A percentile compares a stretch with the other conserved stretches of the same genome.
Evolutionary conservation across 257 asterid species (phyloP).

Genomic region (Linaria vulgaris): DNA sequence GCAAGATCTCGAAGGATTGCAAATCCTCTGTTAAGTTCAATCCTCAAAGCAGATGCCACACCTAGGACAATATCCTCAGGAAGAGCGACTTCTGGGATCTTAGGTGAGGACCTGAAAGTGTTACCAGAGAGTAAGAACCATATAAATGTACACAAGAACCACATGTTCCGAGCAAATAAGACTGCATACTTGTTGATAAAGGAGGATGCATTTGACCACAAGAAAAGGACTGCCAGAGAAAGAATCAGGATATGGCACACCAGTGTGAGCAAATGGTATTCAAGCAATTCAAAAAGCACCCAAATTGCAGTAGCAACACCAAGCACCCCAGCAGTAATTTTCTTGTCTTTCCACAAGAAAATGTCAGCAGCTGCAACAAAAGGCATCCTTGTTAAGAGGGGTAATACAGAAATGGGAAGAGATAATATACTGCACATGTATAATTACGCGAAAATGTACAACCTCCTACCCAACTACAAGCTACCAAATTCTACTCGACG

Average conservation of each 20-base stretch:
- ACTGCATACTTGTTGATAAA: constrained; percentile 71
- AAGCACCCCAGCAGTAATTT: constrained; percentile 68
- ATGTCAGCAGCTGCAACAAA: constrained; percentile 78
- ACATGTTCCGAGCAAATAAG: neutral
- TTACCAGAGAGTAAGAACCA: constrained; percentile 15
- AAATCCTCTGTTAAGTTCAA: constrained; percentile 66
- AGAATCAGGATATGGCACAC: constrained; percentile 80
- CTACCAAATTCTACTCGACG: too few relatives aligned
- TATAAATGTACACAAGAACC: neutral
- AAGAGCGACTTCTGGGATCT: constrained; percentile 64
- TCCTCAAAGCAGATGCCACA: constrained; percentile 77
- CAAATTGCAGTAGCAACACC: constrained; percentile 81
- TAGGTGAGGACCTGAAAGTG: constrained; percentile 69
- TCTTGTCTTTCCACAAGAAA: constrained; percentile 90
- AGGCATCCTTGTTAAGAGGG: too few relatives aligned
- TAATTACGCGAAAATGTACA: too few relatives aligned
- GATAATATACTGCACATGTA: too few relatives aligned
- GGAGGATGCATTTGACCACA: constrained; percentile 82
- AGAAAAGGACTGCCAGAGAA: constrained; percentile 65
- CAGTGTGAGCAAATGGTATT: constrained; percentile 78
- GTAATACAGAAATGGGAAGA: too few relatives aligned
- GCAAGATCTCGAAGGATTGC: constrained; percentile 68
- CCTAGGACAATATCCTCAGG: constrained; percentile 76
- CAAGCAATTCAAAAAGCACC: constrained; percentile 90
- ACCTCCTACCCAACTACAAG: too few relatives aligned